Base-by-base conservation (phyloP, 768 basidiomycete species). In the Amanita pseudoporphyria region DNA sequence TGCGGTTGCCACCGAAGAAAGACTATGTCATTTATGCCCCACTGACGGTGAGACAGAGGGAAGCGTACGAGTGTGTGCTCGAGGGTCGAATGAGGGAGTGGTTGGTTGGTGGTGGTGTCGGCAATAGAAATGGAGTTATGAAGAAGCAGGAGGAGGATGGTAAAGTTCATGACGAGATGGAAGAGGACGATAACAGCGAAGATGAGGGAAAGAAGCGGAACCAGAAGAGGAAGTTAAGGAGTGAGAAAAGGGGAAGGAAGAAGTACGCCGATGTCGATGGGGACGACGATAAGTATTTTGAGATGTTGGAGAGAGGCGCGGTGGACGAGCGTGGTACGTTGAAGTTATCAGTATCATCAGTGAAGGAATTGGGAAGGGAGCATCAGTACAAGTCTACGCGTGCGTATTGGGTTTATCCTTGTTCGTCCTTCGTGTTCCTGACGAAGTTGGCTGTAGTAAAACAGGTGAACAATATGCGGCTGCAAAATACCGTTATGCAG, bases 401-500 rank as follows among this genome's bases (percentile, higher is more conserved):
- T 90, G 52, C 45, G 45, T 22, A 10, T 33, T 47, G 9, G 7
- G 67, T 60, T 10, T n/a, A 13, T 24, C 39, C 46, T 12, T 41
- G 1, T 30, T 31, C n/a, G 12, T 44, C 13, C 14, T 18, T 7
- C 16, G 13, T 9, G 10, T 18, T 9, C 7, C 9, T 36, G 31
- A 50, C 37, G 38, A 42, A 31, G 22, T 39, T 47, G 14, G 32
- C 41, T 10, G 14, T 53, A 93, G 92, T 79, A 49, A 87, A 83
- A 61, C 78, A 85, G 42, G 81, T 95, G 33, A 93, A 93, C 65
- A 93, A 91, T 61, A 85, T 93, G 87, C 82, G 81, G 46, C 74
- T 99, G 13, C 92, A 97, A 62, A 99, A 98, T 60, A 78, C 82
- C 9, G 82, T 97, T 51, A 98, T 99, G 95, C 95, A 98, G 62